Evolutionary conservation across 805 yeast species (phyloP), one percentile per base, ranked within the genome.

Genomic region (Saturnispora galanensis): DNA sequence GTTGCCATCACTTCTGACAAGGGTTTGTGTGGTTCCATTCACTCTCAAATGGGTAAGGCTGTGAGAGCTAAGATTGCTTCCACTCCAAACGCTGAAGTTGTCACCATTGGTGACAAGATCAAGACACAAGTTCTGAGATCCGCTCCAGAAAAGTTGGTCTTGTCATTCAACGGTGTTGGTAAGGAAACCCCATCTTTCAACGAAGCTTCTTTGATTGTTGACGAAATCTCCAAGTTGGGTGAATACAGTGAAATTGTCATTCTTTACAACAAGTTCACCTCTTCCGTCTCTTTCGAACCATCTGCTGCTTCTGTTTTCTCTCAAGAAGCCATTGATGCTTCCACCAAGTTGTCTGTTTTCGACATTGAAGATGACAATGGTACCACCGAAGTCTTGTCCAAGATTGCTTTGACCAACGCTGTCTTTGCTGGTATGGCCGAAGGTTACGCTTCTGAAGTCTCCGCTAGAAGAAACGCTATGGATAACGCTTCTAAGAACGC

Each of bases 401-500:
- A 89, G 71, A 87, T 84, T 72, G 75, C 94, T 40, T 76, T 93
- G 57, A 89, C 97, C 54, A 89, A 86, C 78, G 78, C 87, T 60
- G 76, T 90, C 59, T 78, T 83, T 66, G 71, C 89, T 61, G 97
- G 96, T 50, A 77, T 89, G 76, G 90, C 97, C 53, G 96, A 93
- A 67, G 97, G 97, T 69, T 89, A 90, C 70, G 97, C 97, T 50
- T 85, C 97, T 48, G 98, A 90, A 76, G 77, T 89, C 56, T 83
- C 94, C 53, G 96, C 98, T 50, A 89, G 98, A 81, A 89, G 98
- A 81, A 90, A 87, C 67, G 97, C 98, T 57, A 90, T 90, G 98
- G 98, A 90, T 73, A 93, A 93, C 65, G 98, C 98, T 52, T 88
- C 97, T 57, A 90, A 93, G 93, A 90, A 90, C 67, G 98, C 98